phyloP scores from a whole-genome alignment of 1,139 yeast genomes.

The Geotrichum siamense region DNA sequence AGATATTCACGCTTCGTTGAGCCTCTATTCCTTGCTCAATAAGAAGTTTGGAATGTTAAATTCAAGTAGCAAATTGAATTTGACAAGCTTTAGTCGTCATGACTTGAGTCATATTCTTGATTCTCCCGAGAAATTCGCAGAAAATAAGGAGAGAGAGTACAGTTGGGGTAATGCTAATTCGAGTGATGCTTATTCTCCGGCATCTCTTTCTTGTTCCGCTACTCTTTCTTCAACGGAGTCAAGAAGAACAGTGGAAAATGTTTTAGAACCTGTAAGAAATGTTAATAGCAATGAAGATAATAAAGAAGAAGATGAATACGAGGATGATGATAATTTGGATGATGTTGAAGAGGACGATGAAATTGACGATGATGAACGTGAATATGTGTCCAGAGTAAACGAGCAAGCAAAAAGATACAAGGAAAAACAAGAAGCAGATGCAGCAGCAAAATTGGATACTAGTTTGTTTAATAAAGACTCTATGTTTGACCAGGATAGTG shows the following conservation, averaged over 20 bases:
- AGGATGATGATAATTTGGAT: background rate
- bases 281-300: background rate
- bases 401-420: background rate
- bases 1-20: conserved; percentile 10
- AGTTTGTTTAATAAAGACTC: too few relatives aligned
- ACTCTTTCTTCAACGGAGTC: conserved; percentile 2
- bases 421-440: too few relatives aligned
- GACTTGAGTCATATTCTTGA: background rate
- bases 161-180: conserved; percentile 1
- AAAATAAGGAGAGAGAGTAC: background rate
- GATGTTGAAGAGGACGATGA: background rate
- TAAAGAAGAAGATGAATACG: background rate
- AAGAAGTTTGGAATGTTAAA: conserved; percentile 4
- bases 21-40: conserved; percentile 9
- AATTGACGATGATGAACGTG: background rate
- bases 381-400: background rate
- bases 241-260: background rate
- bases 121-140: background rate
- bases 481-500: too few relatives aligned
- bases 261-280: background rate
- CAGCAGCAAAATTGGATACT: too few relatives aligned
- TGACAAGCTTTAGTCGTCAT: background rate
- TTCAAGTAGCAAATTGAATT: background rate
- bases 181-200: conserved; percentile 6
- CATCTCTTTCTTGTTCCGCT: conserved; percentile 6